Evolutionary conservation across 1,139 yeast genomes (phyloP), one percentile per base, ranked within the genome.

Genomic region (Maudiozyma humilis): DNA sequence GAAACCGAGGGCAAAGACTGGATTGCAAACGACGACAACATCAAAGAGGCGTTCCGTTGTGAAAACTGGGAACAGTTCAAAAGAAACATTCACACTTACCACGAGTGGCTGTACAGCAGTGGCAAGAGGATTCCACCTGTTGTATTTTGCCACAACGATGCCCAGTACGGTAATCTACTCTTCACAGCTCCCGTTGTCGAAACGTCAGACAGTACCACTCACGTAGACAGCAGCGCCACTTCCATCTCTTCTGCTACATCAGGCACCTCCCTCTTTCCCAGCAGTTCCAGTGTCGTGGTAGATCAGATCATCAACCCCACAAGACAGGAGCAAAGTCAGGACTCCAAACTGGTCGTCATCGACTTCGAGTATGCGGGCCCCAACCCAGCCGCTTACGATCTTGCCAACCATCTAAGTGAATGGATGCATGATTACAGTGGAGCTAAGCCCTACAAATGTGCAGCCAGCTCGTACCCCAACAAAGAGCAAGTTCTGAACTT

Each of bases 321-420:
- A 3, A 53, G 51, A 6, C 64, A 58, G 37, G 70, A 67, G 38
- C 63, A 63, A 47, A 54, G 69, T 45, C 79, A 76, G 57, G 96
- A 91, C 67, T 71, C 78, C 27, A 82, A 79, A 58, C 71, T 91
- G 52, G 95, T 86, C 14, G 98, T 91, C 16, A 91, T 91, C 58
- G 98, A 91, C 63, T 91, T 91, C 63, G 98, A 91, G 66, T 91
- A 89, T 63, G 81, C 95, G 0, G 96, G 96, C 1, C 82, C 95
- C n/a, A 91, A 89, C 59, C 73, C 82, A 44, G 88, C 95, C 1
- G 95, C 95, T 0, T 85, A 72, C 60, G 98, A 91, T 62, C 76
- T 91, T 45, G 89, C 88, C 16, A 89, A 91, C 62, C 97, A 91
- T 66, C 72, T 78, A 45, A 76, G 85, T 51, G 98, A 91, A 65